A percentile compares a stretch with the other conserved stretches of the same genome.
Evolutionary conservation across 2,329 filamentous ascomycete genomes (phyloP).

Genomic region (Dactylella cylindrospora): DNA sequence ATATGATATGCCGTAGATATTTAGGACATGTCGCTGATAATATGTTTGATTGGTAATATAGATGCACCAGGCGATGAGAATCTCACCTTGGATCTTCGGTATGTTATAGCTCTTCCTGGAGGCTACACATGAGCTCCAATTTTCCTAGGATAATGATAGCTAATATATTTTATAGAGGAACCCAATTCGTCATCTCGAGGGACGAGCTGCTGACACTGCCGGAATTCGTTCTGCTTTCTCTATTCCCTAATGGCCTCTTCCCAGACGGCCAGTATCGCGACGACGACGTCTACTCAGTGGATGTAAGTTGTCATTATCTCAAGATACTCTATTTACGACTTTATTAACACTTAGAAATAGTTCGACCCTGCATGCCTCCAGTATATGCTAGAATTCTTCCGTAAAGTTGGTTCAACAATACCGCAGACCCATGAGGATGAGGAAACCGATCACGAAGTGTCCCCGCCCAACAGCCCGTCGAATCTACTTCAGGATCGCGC

Average conservation of each 20-base stretch:
- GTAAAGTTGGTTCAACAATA: slow-evolving; percentile 93
- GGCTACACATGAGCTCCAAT: slow-evolving; percentile 41
- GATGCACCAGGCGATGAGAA: slow-evolving; percentile 88
- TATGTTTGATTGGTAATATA: slow-evolving; percentile 51
- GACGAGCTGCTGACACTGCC: slow-evolving; percentile 94
- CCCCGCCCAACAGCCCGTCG: slow-evolving; percentile 46
- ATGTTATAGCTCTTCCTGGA: slow-evolving; percentile 51
- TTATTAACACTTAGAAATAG: slow-evolving; percentile 57
- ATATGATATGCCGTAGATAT: neutral
- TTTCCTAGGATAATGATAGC: slow-evolving; percentile 49
- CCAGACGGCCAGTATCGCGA: slow-evolving; percentile 94
- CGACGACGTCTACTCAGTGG: slow-evolving; percentile 91
- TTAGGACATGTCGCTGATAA: slow-evolving; percentile 29
- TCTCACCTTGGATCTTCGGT: slow-evolving; percentile 92
- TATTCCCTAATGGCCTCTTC: slow-evolving; percentile 97
- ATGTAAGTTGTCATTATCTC: slow-evolving; percentile 66
- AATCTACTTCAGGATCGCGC: slow-evolving; percentile 82
- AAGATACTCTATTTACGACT: slow-evolving; percentile 13
- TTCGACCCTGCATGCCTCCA: slow-evolving; percentile 95
- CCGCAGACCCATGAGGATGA: slow-evolving; percentile 64
- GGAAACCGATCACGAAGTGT: slow-evolving; percentile 63
- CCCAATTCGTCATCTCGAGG: slow-evolving; percentile 86
- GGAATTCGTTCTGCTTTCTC: slow-evolving; percentile 94
- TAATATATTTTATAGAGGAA: slow-evolving; percentile 65
- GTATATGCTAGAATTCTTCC: slow-evolving; percentile 99